These are phyloP conservation scores for Kluyveromyces lactis DNA, from an alignment of 805 yeast genomes.

Conservation along the genomic window DNA sequence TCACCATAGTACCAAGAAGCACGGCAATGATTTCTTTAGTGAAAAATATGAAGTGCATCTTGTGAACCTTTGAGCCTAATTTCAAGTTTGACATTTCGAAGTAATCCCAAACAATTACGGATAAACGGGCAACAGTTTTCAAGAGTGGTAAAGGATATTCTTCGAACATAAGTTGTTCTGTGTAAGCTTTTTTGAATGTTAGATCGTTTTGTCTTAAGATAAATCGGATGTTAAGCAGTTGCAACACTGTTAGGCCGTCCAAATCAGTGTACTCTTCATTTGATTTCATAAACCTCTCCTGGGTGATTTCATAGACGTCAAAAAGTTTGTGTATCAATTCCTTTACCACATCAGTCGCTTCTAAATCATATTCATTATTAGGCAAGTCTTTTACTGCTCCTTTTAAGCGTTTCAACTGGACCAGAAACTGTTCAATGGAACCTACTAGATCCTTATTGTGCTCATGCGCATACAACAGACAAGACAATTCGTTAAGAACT, in stretches of 20 bases:
- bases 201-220: constrained; percentile 51
- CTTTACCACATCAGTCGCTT: constrained; percentile 7
- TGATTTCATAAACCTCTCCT: constrained; percentile 5
- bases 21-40: constrained; percentile 45
- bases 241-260: constrained; percentile 27
- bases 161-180: constrained; percentile 59
- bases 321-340: constrained; percentile 10
- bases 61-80: background rate
- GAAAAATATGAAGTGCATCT: constrained; percentile 22
- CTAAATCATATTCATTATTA: constrained; percentile 11
- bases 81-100: constrained; percentile 25
- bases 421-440: background rate
- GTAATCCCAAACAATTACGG: constrained; percentile 22
- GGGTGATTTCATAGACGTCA: constrained; percentile 5
- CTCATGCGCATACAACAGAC: constrained; percentile 1
- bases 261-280: constrained; percentile 9
- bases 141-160: constrained; percentile 43
- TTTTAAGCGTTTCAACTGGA: constrained; percentile 5
- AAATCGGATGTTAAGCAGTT: constrained; percentile 44
- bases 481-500: constrained; percentile 4
- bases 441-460: background rate
- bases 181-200: constrained; percentile 52
- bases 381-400: constrained; percentile 8
- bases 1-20: constrained; percentile 48
- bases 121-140: constrained; percentile 29